Percentiles rank a stretch among this genome's conserved stretches.
Evolutionary conservation across 2,329 filamentous ascomycete species (phyloP).

Genomic region (Hymenoscyphus albidus): DNA sequence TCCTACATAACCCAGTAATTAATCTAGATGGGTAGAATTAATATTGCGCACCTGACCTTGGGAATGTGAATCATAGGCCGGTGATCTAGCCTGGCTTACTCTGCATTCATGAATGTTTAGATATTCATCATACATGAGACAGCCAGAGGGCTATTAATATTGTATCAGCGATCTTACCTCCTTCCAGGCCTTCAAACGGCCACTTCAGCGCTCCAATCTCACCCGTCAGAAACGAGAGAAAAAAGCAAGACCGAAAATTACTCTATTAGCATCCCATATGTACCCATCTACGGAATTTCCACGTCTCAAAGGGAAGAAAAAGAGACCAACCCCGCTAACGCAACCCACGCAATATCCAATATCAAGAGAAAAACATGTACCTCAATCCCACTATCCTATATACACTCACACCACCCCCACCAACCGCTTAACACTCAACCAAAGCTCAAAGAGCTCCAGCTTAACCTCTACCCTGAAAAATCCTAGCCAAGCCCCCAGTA

Average conservation of each 20-base stretch:
- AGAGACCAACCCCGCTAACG: not conserved
- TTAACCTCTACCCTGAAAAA: conserved; percentile 60
- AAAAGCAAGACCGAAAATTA: not conserved
- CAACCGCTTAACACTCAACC: conserved; percentile 52
- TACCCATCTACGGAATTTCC: not conserved
- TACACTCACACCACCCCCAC: conserved; percentile 28
- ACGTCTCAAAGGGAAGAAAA: not conserved
- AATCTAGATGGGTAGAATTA: too few species aligned
- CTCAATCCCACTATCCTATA: not conserved
- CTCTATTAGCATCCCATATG: not conserved
- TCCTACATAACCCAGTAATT: too few species aligned
- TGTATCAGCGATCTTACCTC: too few species aligned
- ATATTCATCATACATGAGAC: too few species aligned
- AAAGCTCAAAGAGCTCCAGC: conserved; percentile 60
- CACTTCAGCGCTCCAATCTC: not conserved
- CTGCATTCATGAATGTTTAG: too few species aligned
- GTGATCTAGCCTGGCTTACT: too few species aligned
- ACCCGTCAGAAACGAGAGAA: not conserved
- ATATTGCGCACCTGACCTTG: too few species aligned
- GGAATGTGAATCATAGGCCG: too few species aligned
- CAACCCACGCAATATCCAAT: not conserved
- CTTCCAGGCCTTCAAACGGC: too few species aligned
- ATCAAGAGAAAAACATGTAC: not conserved
- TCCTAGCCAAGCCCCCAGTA: conserved; percentile 54
- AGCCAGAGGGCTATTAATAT: too few species aligned